Evolutionary conservation across 2,329 filamentous ascomycete species (phyloP).

Genomic region (Tolypocladium capitatum): DNA sequence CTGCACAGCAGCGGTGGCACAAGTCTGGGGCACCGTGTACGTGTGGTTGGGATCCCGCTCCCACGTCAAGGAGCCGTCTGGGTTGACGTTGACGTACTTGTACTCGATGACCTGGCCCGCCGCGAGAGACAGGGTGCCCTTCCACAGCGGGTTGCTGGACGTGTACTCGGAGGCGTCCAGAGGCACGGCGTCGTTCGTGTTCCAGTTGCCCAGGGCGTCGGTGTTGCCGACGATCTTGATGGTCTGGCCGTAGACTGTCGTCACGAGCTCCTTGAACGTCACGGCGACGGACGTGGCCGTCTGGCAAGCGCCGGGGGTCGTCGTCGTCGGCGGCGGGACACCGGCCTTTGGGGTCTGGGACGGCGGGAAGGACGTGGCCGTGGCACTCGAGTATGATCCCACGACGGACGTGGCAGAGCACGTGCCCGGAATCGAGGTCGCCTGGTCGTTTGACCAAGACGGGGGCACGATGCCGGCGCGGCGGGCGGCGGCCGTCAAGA

Average conservation of each 20-base stretch:
- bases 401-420: conserved; percentile 33
- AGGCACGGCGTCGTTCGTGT: conserved; percentile 36
- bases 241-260: conserved; percentile 47
- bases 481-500: conserved; percentile 49
- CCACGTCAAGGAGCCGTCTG: conserved; percentile 45
- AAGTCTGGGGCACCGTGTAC: conserved; percentile 18
- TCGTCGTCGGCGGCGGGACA: conserved; percentile 8
- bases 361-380: conserved; percentile 34
- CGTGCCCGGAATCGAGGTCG: conserved; percentile 31
- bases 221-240: conserved; percentile 52
- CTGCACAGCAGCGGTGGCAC: conserved; percentile 13
- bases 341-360: conserved; percentile 30
- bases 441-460: conserved; percentile 38
- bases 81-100: conserved; percentile 52
- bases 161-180: conserved; percentile 49
- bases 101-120: conserved; percentile 47
- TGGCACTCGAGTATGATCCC: conserved; percentile 38
- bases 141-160: conserved; percentile 47
- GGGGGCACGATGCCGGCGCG: conserved; percentile 41
- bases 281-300: conserved; percentile 37
- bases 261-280: conserved; percentile 46
- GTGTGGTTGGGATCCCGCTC: conserved; percentile 45
- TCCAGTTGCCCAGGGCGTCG: conserved; percentile 49
- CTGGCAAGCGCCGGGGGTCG: conserved; percentile 22
- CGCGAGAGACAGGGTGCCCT: conserved; percentile 36